phyloP scores from a whole-genome alignment of 441 rosid species.

The Pelargonium australe region DNA sequence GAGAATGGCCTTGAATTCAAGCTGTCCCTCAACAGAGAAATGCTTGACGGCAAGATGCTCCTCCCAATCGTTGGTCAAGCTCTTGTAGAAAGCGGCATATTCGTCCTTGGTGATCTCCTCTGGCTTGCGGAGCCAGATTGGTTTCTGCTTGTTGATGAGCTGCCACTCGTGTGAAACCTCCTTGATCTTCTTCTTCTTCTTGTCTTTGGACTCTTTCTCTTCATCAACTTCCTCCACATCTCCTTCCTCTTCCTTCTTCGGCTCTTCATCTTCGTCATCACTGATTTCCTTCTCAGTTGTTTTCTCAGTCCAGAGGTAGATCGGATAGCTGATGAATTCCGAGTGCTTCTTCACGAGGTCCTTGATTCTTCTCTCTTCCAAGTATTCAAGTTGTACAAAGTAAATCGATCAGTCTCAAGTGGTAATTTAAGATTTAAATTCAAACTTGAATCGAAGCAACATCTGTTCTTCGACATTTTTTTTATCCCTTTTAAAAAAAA shows the following conservation, averaged over 20 bases:
- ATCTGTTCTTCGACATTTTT: too few species aligned
- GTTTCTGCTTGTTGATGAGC: slow-evolving; percentile 77
- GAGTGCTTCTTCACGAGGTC: slow-evolving; percentile 94
- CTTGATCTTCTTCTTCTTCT: slow-evolving; percentile 78
- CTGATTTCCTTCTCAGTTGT: slow-evolving; percentile 83
- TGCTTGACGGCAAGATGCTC: slow-evolving; percentile 84
- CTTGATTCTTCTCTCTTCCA: slow-evolving; percentile 83
- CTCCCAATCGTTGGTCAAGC: slow-evolving; percentile 89
- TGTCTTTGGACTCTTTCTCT: slow-evolving; percentile 50
- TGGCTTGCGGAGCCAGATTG: slow-evolving; percentile 82
- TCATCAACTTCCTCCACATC: slow-evolving; percentile 71
- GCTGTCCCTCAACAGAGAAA: slow-evolving; percentile 94
- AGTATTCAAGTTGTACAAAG: slow-evolving; percentile 49
- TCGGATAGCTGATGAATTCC: slow-evolving; percentile 87
- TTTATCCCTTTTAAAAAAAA: too few species aligned
- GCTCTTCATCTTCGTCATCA: slow-evolving; percentile 78
- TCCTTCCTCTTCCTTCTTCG: slow-evolving; percentile 67
- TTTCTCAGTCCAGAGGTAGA: slow-evolving; percentile 79
- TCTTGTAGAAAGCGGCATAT: slow-evolving; percentile 81
- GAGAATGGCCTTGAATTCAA: slow-evolving; percentile 78
- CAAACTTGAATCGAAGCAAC: too few species aligned
- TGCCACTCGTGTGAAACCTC: slow-evolving; percentile 83
- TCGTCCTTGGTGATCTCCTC: slow-evolving; percentile 87
- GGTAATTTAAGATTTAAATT: too few species aligned
- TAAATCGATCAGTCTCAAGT: too few species aligned